Evolutionary conservation across 2,329 filamentous ascomycete species (phyloP), one percentile per base, ranked within the genome.

Genomic region (Pseudohalonectria lignicola): DNA sequence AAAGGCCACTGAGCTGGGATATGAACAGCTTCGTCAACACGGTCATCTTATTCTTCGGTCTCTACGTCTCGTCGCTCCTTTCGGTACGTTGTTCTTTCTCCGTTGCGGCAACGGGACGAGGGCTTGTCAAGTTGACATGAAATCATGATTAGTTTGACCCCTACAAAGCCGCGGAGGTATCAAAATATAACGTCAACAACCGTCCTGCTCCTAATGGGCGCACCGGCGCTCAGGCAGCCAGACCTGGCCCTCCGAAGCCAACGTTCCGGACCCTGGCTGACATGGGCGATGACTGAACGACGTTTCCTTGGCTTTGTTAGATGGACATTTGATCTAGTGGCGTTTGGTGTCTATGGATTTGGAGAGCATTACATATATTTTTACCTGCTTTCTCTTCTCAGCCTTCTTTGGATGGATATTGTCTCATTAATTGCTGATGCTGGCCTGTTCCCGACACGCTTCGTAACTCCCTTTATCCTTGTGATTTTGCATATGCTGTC

Each of bases 21-120:
- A 45, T 69, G 8, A 63, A 64, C 41, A 53, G 55, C 37, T 46
- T 77, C 17, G 40, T 77, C 36, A 67, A 71, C 47, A 52, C 62
- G 1, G 47, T 79, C 7, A 49, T 77, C 33, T 58, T 62, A 5
- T 75, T 80, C 43, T 60, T 79, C 33, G 76, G 74, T 12, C 56
- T 82, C 4, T 82, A 81, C 51, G 55, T 81, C 31, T 63, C 65
- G 7, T 77, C 74, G 4, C 55, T 82, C n/a, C 67, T 81, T 46
- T 69, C 74, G 53, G 74, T 69, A 62, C 40, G 71, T 64, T 5
- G 11, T n/a, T 13, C 10, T 33, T 34, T 7, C 20, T 19, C 20
- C n/a, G n/a, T n/a, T n/a, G n/a, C n/a, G n/a, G n/a, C n/a, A n/a
- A n/a, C n/a, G n/a, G n/a, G n/a, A n/a, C n/a, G n/a, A n/a, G n/a